Evolutionary conservation across 1,284 basidiomycete species (phyloP), one percentile per base, ranked within the genome.

Genomic region (Tremellales sp.): DNA sequence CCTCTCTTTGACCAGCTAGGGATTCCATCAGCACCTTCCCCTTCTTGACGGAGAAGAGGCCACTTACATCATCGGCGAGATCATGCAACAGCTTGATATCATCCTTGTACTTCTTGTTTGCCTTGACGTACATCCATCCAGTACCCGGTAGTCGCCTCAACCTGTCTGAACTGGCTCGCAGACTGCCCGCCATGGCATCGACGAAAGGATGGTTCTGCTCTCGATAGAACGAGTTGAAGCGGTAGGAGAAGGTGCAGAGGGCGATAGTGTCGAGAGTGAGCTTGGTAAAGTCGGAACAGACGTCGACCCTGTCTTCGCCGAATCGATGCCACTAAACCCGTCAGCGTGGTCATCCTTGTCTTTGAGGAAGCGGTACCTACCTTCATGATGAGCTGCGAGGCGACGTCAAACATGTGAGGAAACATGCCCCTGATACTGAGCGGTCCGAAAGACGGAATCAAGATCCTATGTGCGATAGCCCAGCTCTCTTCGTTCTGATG

Each of bases 391-490:
- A 82, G 73, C 59, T 82, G 80, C 29, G 71, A 65, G n/a, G 72
- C 69, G 41, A 81, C 76, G 51, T 81, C 80, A 23, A 73, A 61
- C 80, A 81, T 67, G 37, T 53, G 76, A 43, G 73, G 72, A 60
- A 79, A 78, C 80, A 81, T 81, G 51, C 70, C 72, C 37, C 72
- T 74, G 51, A 81, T 76, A 2, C 74, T 70, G 10, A 74, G 58
- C 0, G 77, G 76, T 23, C 78, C 77, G 62, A 81, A 81, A 2
- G 78, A 77, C 11, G 80, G 80, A 69, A 80, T 77, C 17, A 82
- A 74, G 35, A 82, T 69, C 27, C 79, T 78, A 64, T 82, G 79
- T 76, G 60, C 58, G 3, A 61, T 51, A 21, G 51, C 49, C 79
- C 80, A 81, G 61, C 79, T 79, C 35, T 72, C 70, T 54, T 82